phyloP scores from a whole-genome alignment of 176 grass and related monocot species.

The Cenchrus fungigraminus region DNA sequence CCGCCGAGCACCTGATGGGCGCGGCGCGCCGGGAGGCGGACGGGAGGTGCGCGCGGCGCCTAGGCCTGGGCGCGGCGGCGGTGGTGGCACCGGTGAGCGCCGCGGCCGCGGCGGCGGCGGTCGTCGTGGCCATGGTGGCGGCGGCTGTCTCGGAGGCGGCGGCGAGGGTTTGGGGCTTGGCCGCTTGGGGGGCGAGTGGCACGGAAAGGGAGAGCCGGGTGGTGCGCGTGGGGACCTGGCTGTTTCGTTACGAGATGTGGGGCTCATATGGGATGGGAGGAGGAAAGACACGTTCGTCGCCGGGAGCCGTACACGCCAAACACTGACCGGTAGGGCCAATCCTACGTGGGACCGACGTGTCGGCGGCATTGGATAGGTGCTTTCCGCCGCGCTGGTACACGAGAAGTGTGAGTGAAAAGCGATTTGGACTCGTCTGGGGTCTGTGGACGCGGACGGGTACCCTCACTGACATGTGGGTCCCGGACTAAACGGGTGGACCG shows the following conservation, averaged over 20 bases:
- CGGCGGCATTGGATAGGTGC: not conserved
- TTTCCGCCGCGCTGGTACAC: not conserved
- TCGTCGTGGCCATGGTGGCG: constrained; percentile 41
- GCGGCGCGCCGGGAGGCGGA: constrained; percentile 26
- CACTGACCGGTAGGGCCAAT: not conserved
- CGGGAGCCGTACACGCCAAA: not conserved
- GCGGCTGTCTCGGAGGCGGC: constrained; percentile 38
- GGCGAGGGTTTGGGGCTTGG: constrained; percentile 41
- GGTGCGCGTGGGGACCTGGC: not conserved
- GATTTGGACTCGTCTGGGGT: not conserved
- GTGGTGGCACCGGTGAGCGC: constrained; percentile 7
- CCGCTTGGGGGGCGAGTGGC: not conserved
- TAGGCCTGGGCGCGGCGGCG: not conserved
- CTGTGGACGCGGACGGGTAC: not conserved
- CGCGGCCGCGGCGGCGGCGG: constrained; percentile 34
- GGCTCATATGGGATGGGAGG: constrained; percentile 34
- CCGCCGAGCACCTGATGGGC: constrained; percentile 65
- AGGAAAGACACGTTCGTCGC: not conserved
- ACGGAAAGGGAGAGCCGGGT: not conserved
- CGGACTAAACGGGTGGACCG: not conserved
- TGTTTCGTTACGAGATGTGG: constrained; percentile 33
- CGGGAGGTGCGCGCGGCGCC: not conserved
- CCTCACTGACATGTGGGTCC: not conserved
- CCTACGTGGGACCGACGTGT: not conserved
- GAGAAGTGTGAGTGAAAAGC: not conserved